Evolutionary conservation across 768 basidiomycete species (phyloP).

Genomic region (Tricholoma flavovirens): DNA sequence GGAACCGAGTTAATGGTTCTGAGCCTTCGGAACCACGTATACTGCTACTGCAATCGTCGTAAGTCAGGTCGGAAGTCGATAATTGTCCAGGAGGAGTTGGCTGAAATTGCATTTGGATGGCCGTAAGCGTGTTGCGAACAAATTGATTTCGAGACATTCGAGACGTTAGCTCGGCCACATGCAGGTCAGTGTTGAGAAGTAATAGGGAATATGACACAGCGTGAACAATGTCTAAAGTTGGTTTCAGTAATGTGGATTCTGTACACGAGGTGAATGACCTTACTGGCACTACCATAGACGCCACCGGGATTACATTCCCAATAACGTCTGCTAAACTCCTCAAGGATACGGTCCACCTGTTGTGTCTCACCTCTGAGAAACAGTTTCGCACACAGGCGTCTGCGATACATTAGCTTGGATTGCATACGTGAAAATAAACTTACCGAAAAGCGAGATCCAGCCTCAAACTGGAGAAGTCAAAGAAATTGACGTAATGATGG

Average conservation of each 20-base stretch:
- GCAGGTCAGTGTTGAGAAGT: slow-evolving; percentile 94
- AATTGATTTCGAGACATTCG: slow-evolving; percentile 94
- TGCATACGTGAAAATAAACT: slow-evolving; percentile 9
- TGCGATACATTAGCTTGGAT: slow-evolving; percentile 21
- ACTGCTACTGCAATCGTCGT: slow-evolving; percentile 60
- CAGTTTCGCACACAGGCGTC: slow-evolving; percentile 85
- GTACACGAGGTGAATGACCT: slow-evolving; percentile 25
- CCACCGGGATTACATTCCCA: slow-evolving; percentile 85
- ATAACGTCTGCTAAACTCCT: slow-evolving; percentile 84
- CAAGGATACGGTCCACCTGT: slow-evolving; percentile 94
- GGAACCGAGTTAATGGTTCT: slow-evolving; percentile 50
- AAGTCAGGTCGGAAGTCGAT: slow-evolving; percentile 58
- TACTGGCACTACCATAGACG: slow-evolving; percentile 82
- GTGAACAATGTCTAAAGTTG: slow-evolving; percentile 76
- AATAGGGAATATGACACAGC: slow-evolving; percentile 90
- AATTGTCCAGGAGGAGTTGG: slow-evolving; percentile 40
- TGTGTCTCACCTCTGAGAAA: slow-evolving; percentile 96
- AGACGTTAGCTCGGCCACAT: slow-evolving; percentile 82
- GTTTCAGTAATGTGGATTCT: slow-evolving; percentile 5
- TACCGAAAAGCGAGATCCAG: slow-evolving; percentile 90
- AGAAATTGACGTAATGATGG: slow-evolving; percentile 78
- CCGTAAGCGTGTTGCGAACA: slow-evolving; percentile 83
- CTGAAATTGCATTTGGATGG: slow-evolving; percentile 75
- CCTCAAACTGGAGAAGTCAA: slow-evolving; percentile 79
- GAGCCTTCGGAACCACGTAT: slow-evolving; percentile 54